Evolutionary conservation across 139 green algal species (phyloP).

Genomic region (Mychonastes homosphaera): DNA sequence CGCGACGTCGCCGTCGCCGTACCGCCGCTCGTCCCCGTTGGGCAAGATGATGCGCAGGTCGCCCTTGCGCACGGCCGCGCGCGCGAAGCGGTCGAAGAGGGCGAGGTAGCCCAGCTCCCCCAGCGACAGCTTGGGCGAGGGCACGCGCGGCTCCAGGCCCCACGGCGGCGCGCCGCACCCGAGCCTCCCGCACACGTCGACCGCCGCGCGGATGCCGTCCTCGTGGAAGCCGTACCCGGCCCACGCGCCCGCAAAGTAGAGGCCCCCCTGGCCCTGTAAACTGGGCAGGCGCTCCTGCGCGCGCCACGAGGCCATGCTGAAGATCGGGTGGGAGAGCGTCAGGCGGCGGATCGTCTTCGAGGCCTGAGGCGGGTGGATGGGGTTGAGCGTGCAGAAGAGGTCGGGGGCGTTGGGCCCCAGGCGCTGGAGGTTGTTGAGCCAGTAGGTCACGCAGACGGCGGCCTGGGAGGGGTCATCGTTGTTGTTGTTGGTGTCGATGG

Average conservation of each 20-base stretch:
- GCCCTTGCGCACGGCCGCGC: slow-evolving; percentile 38
- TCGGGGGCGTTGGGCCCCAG: slow-evolving; percentile 51
- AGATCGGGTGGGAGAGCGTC: slow-evolving; percentile 53
- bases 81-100: slow-evolving; percentile 44
- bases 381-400: slow-evolving; percentile 91
- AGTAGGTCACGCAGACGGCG: slow-evolving; percentile 85
- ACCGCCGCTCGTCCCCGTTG: slow-evolving; percentile 60
- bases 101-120: slow-evolving; percentile 17
- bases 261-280: slow-evolving; percentile 39
- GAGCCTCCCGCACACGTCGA: slow-evolving; percentile 54
- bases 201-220: slow-evolving; percentile 74
- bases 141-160: slow-evolving; percentile 18
- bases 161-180: slow-evolving; percentile 23
- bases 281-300: slow-evolving; percentile 42
- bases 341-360: slow-evolving; percentile 40
- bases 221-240: slow-evolving; percentile 93
- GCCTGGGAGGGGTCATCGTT: slow-evolving; percentile 1
- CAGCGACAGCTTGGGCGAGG: slow-evolving; percentile 56
- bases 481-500: not conserved
- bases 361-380: slow-evolving; percentile 39
- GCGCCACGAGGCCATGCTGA: slow-evolving; percentile 32
- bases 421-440: slow-evolving; percentile 78
- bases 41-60: slow-evolving; percentile 73
- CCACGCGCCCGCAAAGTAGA: slow-evolving; percentile 66
- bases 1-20: slow-evolving; percentile 46